Evolutionary conservation across 805 yeast species (phyloP), one percentile per base, ranked within the genome.

Genomic region (Yamadazyma nakazawae): DNA sequence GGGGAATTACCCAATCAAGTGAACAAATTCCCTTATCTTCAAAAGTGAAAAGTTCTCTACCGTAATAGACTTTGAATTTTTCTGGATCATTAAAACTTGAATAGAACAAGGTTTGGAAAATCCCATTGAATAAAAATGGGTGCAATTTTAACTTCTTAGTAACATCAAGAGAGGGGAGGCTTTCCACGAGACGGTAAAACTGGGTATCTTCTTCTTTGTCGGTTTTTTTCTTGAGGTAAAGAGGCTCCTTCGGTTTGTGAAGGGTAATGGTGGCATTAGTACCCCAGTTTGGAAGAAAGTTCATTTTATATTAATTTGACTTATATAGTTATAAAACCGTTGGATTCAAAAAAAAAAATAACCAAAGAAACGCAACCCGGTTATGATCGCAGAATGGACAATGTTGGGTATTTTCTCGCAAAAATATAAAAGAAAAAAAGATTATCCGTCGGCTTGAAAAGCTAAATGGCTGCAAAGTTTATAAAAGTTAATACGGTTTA

Each of bases 41-140:
- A 47, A 78, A 78, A 31, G 62, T 63, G 38, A 81, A 68, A 9
- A 85, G 58, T 55, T 85, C 80, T 56, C 97, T 75, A 2, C 95
- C 96, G 54, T 89, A 91, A 62, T 80, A 80, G 2, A 87, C 78
- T 37, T 67, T 56, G 55, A 83, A 84, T 25, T 64, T 63, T 36
- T 69, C 67, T n/a, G 79, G 69, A 47, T 76, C 76, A 46, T 75
- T 74, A 34, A 80, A 78, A 18, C 73, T 64, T 2, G 84, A 78
- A 39, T 91, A 80, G 58, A 80, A 82, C 60, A 85, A 59, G 2
- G 96, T 89, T 64, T 91, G 97, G 24, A 88, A 64, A 46, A 84
- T 76, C 19, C 96, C 96, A 49, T 81, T 81, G 62, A 80, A 80
- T 25, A 85, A 62, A 2, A 77, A 64, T 7, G 94, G 94, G 51